Evolutionary conservation across 2,329 filamentous ascomycete species (phyloP).

Genomic region (Trichoderma pleuroti): DNA sequence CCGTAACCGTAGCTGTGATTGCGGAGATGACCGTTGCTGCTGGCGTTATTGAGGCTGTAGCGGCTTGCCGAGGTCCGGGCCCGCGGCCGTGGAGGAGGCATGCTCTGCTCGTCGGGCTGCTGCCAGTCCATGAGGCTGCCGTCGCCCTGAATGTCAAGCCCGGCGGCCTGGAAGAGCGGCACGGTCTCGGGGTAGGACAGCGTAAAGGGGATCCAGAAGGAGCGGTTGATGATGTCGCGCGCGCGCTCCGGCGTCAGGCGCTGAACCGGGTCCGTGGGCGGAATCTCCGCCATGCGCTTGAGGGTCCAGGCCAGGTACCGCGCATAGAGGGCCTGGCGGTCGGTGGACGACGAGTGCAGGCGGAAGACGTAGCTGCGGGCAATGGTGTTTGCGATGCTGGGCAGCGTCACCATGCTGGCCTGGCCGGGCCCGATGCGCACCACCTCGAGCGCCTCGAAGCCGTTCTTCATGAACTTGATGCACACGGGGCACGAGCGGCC

Average conservation of each 20-base stretch:
- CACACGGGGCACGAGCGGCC: conserved; percentile 33
- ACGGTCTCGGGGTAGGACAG: conserved; percentile 29
- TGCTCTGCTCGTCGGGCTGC: background rate
- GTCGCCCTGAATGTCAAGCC: conserved; percentile 26
- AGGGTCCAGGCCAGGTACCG: conserved; percentile 37
- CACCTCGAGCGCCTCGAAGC: conserved; percentile 31
- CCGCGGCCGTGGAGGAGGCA: background rate
- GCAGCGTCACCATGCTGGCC: conserved; percentile 33
- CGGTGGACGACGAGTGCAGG: conserved; percentile 20
- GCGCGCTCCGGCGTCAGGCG: conserved; percentile 22
- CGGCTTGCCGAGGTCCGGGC: background rate
- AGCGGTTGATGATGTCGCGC: conserved; percentile 24
- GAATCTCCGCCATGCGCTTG: conserved; percentile 27
- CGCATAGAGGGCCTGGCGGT: conserved; percentile 25
- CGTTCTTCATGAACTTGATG: conserved; percentile 33
- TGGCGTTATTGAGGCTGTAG: background rate
- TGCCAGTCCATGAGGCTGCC: conserved; percentile 8
- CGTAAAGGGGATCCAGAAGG: conserved; percentile 34
- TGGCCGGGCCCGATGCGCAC: conserved; percentile 22
- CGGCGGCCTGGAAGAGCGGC: conserved; percentile 30
- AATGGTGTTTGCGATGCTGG: conserved; percentile 34
- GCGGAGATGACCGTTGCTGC: background rate
- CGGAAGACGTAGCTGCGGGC: conserved; percentile 33
- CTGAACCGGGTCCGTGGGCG: conserved; percentile 21
- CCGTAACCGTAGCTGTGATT: background rate